A percentile compares a stretch with the other conserved stretches of the same genome.
Evolutionary conservation across 345 rosid species (phyloP).

Genomic region (Eucalyptus dawsonii): DNA sequence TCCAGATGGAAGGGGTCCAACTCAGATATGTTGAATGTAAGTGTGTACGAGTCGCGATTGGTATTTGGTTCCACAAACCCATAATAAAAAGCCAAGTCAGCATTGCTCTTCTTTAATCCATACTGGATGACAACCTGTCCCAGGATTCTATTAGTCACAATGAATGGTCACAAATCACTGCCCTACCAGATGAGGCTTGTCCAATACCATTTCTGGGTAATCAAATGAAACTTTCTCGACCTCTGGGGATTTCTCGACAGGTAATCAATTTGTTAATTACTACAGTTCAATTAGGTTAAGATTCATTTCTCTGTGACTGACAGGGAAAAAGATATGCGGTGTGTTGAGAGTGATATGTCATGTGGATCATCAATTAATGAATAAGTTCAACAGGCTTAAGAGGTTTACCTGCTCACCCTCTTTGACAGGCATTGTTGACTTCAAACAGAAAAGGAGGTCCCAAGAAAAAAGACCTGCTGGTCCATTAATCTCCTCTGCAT

Average conservation of each 20-base stretch:
- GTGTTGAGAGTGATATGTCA: background rate
- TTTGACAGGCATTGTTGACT: too few species aligned
- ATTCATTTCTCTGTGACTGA: background rate
- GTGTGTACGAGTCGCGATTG: background rate
- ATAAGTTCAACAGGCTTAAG: too few species aligned
- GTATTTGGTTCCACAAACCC: constrained; percentile 1
- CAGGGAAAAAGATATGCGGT: background rate
- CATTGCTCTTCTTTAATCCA: constrained; percentile 4
- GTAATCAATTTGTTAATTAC: background rate
- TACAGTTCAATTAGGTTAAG: background rate
- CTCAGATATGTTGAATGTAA: background rate
- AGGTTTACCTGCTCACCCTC: too few species aligned
- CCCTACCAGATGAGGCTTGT: background rate
- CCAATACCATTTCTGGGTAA: background rate
- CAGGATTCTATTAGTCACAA: background rate
- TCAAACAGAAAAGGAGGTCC: too few species aligned
- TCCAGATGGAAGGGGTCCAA: background rate
- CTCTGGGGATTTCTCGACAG: background rate
- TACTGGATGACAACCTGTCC: constrained; percentile 6
- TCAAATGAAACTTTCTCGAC: background rate
- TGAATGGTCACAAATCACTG: background rate
- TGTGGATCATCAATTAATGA: too few species aligned
- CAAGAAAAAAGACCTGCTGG: too few species aligned
- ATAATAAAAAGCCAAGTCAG: constrained; percentile 4
- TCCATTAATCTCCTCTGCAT: too few species aligned